phyloP scores from a whole-genome alignment of 257 asterid species.

The Ballota nigra region DNA sequence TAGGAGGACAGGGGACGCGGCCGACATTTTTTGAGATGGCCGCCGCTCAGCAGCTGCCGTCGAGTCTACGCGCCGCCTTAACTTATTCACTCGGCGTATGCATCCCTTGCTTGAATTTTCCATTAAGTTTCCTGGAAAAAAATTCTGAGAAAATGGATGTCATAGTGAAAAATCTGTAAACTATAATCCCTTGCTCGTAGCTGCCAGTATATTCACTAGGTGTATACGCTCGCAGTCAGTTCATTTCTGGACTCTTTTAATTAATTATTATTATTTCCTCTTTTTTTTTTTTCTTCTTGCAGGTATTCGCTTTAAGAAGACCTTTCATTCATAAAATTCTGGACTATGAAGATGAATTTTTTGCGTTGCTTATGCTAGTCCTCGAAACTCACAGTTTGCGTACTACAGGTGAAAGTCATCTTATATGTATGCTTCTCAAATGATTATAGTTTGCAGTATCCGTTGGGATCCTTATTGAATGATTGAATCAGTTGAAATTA shows the following conservation, averaged over 20 bases:
- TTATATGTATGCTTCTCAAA: neutral
- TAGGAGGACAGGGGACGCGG: conserved; percentile 97
- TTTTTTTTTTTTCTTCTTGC: conserved; percentile 20
- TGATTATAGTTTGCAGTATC: conserved; percentile 5
- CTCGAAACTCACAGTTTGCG: conserved; percentile 96
- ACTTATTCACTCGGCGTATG: conserved; percentile 91
- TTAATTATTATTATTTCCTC: neutral
- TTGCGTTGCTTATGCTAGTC: conserved; percentile 85
- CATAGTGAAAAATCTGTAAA: neutral
- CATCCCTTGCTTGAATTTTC: neutral
- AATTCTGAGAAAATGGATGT: neutral
- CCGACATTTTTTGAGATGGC: conserved; percentile 99
- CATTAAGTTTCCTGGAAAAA: neutral
- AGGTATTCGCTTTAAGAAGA: conserved; percentile 92
- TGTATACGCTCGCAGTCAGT: neutral
- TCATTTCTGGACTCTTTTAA: neutral
- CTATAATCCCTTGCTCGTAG: neutral
- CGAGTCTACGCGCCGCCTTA: conserved; percentile 94
- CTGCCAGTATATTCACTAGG: conserved; percentile 3
- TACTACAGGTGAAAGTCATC: conserved; percentile 56
- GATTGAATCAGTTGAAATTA: conserved; percentile 7
- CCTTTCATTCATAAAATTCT: conserved; percentile 85
- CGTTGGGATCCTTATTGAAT: neutral
- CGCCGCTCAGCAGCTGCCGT: conserved; percentile 99
- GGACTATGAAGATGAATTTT: conserved; percentile 93